These are phyloP conservation scores for Exophiala alcalophila DNA, from an alignment of 2,329 filamentous ascomycete genomes.

Conservation along the genomic window DNA sequence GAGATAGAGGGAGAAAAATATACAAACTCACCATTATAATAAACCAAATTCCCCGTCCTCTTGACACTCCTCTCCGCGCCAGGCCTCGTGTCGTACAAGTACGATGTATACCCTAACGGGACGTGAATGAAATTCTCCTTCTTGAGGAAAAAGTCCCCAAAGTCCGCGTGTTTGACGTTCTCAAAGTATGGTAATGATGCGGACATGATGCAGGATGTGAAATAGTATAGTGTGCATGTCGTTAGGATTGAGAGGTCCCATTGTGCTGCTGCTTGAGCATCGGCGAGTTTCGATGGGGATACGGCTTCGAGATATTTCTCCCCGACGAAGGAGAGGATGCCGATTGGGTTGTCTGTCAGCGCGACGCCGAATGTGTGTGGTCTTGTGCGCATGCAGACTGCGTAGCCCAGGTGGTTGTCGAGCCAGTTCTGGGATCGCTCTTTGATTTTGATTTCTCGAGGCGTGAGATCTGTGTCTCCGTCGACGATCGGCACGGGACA, in stretches of 20 bases:
- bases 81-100: slow-evolving; percentile 43
- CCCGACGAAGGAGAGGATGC: slow-evolving; percentile 72
- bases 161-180: slow-evolving; percentile 17
- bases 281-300: slow-evolving; percentile 9
- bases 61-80: slow-evolving; percentile 39
- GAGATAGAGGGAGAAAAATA: too few species aligned
- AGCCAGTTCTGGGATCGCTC: slow-evolving; percentile 16
- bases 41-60: slow-evolving; percentile 40
- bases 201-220: slow-evolving; percentile 19
- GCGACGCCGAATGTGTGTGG: slow-evolving; percentile 70
- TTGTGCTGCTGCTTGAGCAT: neutral
- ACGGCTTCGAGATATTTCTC: slow-evolving; percentile 55
- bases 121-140: slow-evolving; percentile 33
- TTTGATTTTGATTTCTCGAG: slow-evolving; percentile 13
- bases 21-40: slow-evolving; percentile 30
- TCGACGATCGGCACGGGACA: slow-evolving; percentile 32
- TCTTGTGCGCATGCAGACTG: slow-evolving; percentile 58
- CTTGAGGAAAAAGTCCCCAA: slow-evolving; percentile 16
- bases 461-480: slow-evolving; percentile 3
- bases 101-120: slow-evolving; percentile 45
- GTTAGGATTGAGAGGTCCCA: slow-evolving; percentile 21
- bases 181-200: slow-evolving; percentile 18
- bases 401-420: slow-evolving; percentile 21
- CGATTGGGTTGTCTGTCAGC: slow-evolving; percentile 67
- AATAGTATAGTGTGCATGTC: slow-evolving; percentile 20